Base-by-base conservation (phyloP, 805 yeast species). In the Tetrapisispora phaffii region DNA sequence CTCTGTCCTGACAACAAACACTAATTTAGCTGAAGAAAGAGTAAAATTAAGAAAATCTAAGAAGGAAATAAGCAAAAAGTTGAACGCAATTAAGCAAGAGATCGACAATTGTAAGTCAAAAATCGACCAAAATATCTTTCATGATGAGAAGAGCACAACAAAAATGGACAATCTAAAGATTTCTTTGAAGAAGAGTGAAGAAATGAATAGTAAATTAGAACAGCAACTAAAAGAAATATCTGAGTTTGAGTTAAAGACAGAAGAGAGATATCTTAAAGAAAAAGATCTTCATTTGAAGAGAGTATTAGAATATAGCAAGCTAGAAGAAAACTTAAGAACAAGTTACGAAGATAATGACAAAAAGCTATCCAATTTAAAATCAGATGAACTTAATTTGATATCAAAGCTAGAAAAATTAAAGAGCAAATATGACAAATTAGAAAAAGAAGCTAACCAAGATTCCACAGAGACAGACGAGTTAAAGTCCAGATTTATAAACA, bases 1-100 rank as follows among this genome's bases (percentile, higher is more conserved):
- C 52, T 77, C 84, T 19, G 74, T 81, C 31, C 70, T 77, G 29
- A 79, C 86, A 0, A 79, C 86, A 0, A 76, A 77, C 50, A 75
- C 76, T 21, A 76, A 76, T 34, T 66, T 81, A 36, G 70, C 72
- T 7, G 76, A 78, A 41, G 85, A 79, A 51, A 74, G 75, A 53
- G 55, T 66, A n/a, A 75, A 74, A 45, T 54, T 80, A 52, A 80
- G 79, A 58, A 76, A 77, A 44, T 59, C 73, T 41, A 74, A 76
- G 50, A 74, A 74, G 40, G 87, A 81, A 47, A 71, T 78, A 54
- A 67, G 75, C 43, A 80, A 80, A 52, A 72, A 73, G 44, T 60
- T 79, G 12, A 61, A 69, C 12, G 57, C 76, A 0, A 60, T 78
- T 44, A 72, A 77, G 45, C 65, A 72, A 40, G 88, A 82, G 47